These are phyloP conservation scores for Solanum tarijense DNA, from an alignment of 257 asterid species.

Conservation along the genomic window DNA sequence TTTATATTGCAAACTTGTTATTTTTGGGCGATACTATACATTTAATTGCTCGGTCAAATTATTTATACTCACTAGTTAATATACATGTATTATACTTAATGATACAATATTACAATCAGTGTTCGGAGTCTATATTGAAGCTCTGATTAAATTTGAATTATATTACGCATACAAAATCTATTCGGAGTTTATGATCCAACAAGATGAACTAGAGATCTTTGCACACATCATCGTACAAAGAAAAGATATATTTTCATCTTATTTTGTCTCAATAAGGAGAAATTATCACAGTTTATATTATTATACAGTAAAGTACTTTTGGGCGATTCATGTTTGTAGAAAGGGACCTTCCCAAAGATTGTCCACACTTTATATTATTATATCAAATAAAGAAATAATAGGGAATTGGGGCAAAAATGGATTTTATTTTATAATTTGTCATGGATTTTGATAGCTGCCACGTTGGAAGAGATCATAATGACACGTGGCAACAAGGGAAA, in stretches of 20 bases:
- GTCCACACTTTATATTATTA: background rate
- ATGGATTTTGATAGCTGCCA: conserved; percentile 7
- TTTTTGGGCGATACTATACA: background rate
- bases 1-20: background rate
- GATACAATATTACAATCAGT: background rate
- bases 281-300: background rate
- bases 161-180: accelerated
- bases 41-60: background rate
- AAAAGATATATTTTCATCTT: background rate
- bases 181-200: too few relatives aligned
- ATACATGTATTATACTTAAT: too few relatives aligned
- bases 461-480: background rate
- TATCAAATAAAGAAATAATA: background rate
- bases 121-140: accelerated
- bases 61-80: background rate
- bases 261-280: background rate
- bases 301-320: background rate
- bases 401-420: background rate
- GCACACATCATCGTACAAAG: background rate
- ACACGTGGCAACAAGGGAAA: conserved; percentile 10
- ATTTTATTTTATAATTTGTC: background rate
- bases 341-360: conserved; percentile 3
- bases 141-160: too few relatives aligned
- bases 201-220: background rate
- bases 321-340: background rate